phyloP scores from a whole-genome alignment of 305 asterid species.

The Salvia sclarea region DNA sequence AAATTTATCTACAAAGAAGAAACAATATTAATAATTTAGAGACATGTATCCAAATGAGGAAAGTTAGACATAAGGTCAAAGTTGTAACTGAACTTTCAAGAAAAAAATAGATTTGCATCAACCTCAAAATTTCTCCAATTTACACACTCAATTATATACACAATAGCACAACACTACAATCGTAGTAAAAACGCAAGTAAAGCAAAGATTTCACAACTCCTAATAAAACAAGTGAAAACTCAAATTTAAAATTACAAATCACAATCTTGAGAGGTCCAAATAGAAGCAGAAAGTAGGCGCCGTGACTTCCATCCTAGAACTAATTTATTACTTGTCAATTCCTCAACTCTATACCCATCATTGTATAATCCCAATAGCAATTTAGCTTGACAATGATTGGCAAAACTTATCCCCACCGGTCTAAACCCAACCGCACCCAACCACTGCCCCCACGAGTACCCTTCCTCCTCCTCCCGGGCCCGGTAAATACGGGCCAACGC shows the following conservation, averaged over 20 bases:
- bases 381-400: slow-evolving; percentile 80
- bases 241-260: slow-evolving; percentile 34
- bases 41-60: background rate
- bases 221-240: background rate
- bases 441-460: slow-evolving; percentile 61
- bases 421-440: slow-evolving; percentile 48
- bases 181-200: background rate
- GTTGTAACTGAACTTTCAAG: background rate
- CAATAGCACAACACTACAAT: background rate
- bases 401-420: slow-evolving; percentile 54
- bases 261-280: slow-evolving; percentile 58
- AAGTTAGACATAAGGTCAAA: background rate
- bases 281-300: slow-evolving; percentile 75
- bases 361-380: slow-evolving; percentile 63
- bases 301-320: slow-evolving; percentile 78
- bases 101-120: background rate
- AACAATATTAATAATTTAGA: background rate
- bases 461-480: slow-evolving; percentile 35
- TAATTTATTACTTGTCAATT: slow-evolving; percentile 50
- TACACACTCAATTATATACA: background rate
- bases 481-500: slow-evolving; percentile 54
- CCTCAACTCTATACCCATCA: slow-evolving; percentile 79
- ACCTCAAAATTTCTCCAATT: background rate
- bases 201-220: background rate
- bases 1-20: background rate